Percentiles rank a stretch among this genome's conserved stretches.
Conservation (phyloP, 352 stramenopile species). For the Pythium myriotylum region DNA sequence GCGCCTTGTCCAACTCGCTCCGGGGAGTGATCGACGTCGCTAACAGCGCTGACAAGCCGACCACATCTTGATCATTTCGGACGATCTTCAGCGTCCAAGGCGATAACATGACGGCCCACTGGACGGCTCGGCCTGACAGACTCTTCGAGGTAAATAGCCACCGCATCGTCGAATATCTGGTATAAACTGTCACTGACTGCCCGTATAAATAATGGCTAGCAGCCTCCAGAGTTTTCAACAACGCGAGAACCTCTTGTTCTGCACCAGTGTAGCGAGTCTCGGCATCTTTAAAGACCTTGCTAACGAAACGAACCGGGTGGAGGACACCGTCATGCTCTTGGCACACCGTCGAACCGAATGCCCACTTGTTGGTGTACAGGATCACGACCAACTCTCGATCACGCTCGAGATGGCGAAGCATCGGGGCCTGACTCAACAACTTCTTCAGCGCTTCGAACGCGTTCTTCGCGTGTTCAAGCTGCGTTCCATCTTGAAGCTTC, state of each 20-base stretch:
- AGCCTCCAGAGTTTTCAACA: constrained; percentile 12
- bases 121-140: constrained; percentile 7
- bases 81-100: constrained; percentile 23
- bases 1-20: constrained; percentile 2
- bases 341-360: constrained; percentile 17
- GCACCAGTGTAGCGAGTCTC: constrained; percentile 12
- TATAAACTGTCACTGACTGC: constrained; percentile 13
- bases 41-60: constrained; percentile 3
- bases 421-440: not conserved
- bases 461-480: constrained; percentile 2
- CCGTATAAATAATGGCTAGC: constrained; percentile 10
- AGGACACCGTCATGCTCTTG: constrained; percentile 17
- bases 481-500: not conserved
- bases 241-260: too few species aligned
- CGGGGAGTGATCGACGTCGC: constrained; percentile 7
- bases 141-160: constrained; percentile 23
- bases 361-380: constrained; percentile 20
- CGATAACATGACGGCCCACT: too few species aligned
- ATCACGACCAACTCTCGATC: not conserved
- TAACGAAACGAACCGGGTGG: constrained; percentile 20
- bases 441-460: constrained; percentile 15
- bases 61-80: constrained; percentile 1
- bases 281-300: constrained; percentile 23
- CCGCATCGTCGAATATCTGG: constrained; percentile 22
- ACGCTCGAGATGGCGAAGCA: constrained; percentile 10